Percentiles rank a stretch among this genome's conserved stretches.
Evolutionary conservation across 352 stramenopile species (phyloP).

Genomic region (Hyaloperonospora arabidopsidis): DNA sequence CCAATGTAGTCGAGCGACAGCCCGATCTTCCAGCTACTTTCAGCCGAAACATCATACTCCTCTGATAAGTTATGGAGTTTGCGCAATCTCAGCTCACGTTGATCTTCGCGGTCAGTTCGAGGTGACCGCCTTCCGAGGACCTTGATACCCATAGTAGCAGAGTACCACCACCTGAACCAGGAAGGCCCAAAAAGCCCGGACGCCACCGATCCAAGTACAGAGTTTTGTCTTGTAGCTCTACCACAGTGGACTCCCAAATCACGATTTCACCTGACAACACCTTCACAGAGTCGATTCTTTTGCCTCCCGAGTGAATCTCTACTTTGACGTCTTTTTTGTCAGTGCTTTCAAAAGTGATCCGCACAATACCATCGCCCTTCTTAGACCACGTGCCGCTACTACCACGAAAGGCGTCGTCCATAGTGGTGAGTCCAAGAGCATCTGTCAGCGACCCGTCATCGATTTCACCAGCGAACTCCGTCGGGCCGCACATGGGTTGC

Average conservation of each 20-base stretch:
- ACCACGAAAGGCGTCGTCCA: conserved; percentile 36
- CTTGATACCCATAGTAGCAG: conserved; percentile 46
- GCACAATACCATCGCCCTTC: conserved; percentile 30
- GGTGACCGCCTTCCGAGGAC: conserved; percentile 29
- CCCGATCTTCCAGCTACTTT: too few species aligned
- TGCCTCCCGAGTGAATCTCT: conserved; percentile 36
- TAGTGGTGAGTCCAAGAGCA: conserved; percentile 34
- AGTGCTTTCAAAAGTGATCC: conserved; percentile 38
- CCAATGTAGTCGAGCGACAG: too few species aligned
- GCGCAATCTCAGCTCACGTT: not conserved
- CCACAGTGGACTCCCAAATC: conserved; percentile 35
- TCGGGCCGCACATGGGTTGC: conserved; percentile 52
- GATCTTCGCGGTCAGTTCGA: conserved; percentile 19
- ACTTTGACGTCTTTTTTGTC: conserved; percentile 41
- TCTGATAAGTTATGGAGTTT: too few species aligned
- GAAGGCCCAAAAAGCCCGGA: conserved; percentile 34
- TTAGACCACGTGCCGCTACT: conserved; percentile 41
- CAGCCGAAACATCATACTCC: too few species aligned
- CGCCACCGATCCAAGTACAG: conserved; percentile 66
- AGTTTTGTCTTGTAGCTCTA: conserved; percentile 38
- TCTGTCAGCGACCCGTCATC: conserved; percentile 36
- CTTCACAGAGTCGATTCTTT: conserved; percentile 28
- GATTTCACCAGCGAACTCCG: conserved; percentile 46
- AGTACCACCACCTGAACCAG: conserved; percentile 36
- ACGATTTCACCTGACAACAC: conserved; percentile 30